Conservation (phyloP, 169 alveolate species). For the Plasmodium vivax region DNA sequence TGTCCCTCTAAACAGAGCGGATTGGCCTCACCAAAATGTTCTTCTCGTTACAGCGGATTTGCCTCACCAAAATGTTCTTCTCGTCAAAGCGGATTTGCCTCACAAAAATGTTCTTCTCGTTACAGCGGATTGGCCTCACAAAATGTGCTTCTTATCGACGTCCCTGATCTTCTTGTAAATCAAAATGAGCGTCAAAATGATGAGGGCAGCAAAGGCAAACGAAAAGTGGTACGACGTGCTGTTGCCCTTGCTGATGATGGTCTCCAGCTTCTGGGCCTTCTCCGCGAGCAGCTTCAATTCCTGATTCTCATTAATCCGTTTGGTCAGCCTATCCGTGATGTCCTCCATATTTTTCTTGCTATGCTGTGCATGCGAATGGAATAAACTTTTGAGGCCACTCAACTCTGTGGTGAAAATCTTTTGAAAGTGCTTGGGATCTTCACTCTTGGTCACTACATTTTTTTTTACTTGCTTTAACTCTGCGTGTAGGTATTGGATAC, state of each 20-base stretch:
- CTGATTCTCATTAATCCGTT: slow-evolving; percentile 28
- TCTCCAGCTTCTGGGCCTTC: slow-evolving; percentile 54
- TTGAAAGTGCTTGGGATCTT: slow-evolving; percentile 47
- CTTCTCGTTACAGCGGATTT: background rate
- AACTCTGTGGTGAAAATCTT: slow-evolving; percentile 58
- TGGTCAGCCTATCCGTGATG: slow-evolving; percentile 33
- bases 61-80: background rate
- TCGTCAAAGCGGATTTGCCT: background rate
- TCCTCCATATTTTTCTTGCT: slow-evolving; percentile 64
- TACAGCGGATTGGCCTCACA: background rate
- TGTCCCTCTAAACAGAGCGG: too few relatives aligned
- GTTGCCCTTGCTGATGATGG: slow-evolving; percentile 61
- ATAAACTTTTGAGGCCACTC: slow-evolving; percentile 54
- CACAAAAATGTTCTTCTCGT: background rate
- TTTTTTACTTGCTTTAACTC: slow-evolving; percentile 37
- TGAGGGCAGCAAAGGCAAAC: slow-evolving; percentile 25
- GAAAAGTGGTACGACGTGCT: slow-evolving; percentile 19
- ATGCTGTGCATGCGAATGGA: slow-evolving; percentile 68
- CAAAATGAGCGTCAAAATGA: slow-evolving; percentile 16
- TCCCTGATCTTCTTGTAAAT: slow-evolving; percentile 70
- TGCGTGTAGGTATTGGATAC: background rate
- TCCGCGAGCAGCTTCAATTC: slow-evolving; percentile 60
- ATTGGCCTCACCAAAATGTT: background rate
- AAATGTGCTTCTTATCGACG: slow-evolving; percentile 66
- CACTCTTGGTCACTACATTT: slow-evolving; percentile 3